phyloP scores from a whole-genome alignment of 2,329 filamentous ascomycete genomes.

The Tolypocladium sp. region DNA sequence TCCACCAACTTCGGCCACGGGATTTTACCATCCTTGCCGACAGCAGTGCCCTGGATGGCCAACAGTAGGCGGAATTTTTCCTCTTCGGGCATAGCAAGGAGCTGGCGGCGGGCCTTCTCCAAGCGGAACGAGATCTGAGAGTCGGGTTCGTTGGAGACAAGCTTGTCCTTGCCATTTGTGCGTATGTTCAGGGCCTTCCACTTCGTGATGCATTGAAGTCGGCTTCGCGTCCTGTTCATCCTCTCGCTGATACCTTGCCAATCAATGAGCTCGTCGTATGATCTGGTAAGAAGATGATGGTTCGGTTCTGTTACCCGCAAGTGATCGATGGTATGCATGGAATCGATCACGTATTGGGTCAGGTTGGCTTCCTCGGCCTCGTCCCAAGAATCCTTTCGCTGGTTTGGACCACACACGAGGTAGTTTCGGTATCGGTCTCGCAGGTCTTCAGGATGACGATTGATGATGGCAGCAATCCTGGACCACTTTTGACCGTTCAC shows the following conservation, averaged over 20 bases:
- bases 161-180: constrained; percentile 20
- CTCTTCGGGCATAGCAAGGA: constrained; percentile 29
- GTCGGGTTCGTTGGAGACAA: constrained; percentile 20
- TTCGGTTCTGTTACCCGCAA: constrained; percentile 22
- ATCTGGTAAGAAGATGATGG: constrained; percentile 21
- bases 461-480: constrained; percentile 50
- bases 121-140: constrained; percentile 30
- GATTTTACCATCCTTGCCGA: constrained; percentile 34
- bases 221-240: constrained; percentile 53
- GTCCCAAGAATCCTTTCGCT: constrained; percentile 48
- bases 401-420: constrained; percentile 45
- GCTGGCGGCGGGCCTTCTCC: constrained; percentile 31
- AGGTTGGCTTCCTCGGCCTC: constrained; percentile 49
- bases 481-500: constrained; percentile 46
- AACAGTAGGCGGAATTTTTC: constrained; percentile 36
- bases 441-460: constrained; percentile 55
- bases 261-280: constrained; percentile 47
- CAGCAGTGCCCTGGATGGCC: constrained; percentile 31
- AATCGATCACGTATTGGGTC: constrained; percentile 40
- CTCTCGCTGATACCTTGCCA: constrained; percentile 56
- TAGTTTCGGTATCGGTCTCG: constrained; percentile 65
- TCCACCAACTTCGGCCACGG: constrained; percentile 38
- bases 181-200: constrained; percentile 44
- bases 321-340: constrained; percentile 38
- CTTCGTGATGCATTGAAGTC: constrained; percentile 60